Percentiles rank a stretch among this genome's conserved stretches.
Evolutionary conservation across 2,329 filamentous ascomycete species (phyloP).

Genomic region (Exophiala mesophila): DNA sequence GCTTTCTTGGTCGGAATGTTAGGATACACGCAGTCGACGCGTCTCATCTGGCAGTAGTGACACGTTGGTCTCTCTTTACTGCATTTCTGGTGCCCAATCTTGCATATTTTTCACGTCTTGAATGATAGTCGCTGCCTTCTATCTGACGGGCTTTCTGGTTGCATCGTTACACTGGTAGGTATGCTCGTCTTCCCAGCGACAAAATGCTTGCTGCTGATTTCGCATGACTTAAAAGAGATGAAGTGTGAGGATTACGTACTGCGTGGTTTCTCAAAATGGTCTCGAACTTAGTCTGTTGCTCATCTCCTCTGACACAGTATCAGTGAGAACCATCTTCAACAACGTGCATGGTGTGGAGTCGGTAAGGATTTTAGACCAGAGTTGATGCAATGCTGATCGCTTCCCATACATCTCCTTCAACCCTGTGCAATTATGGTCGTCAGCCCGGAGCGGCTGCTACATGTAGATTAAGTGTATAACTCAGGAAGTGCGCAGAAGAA

Average conservation of each 20-base stretch:
- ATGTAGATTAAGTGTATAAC: too few relatives aligned
- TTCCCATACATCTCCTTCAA: too few relatives aligned
- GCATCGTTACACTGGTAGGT: conserved; percentile 2
- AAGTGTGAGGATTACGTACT: background rate
- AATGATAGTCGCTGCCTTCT: conserved; percentile 1
- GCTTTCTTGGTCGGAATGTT: conserved; percentile 4
- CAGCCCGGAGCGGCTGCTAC: too few relatives aligned
- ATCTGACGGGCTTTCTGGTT: background rate
- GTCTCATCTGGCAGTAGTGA: conserved; percentile 7
- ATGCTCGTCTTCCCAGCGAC: background rate
- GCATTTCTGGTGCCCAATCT: conserved; percentile 8
- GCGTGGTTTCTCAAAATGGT: background rate
- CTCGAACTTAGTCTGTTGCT: background rate
- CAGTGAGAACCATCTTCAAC: too few relatives aligned
- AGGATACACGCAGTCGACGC: conserved; percentile 2
- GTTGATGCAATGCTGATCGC: background rate
- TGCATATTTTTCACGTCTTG: conserved; percentile 5
- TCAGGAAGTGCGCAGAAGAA: background rate
- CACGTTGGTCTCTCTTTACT: conserved; percentile 4
- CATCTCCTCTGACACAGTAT: background rate
- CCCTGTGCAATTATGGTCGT: too few relatives aligned
- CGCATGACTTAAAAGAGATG: background rate
- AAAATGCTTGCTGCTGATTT: background rate
- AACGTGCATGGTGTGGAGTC: too few relatives aligned
- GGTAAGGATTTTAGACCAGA: too few relatives aligned